Evolutionary conservation across 306 rosid species (phyloP), one percentile per base, ranked within the genome.

Genomic region (Spatholobus suberectus): DNA sequence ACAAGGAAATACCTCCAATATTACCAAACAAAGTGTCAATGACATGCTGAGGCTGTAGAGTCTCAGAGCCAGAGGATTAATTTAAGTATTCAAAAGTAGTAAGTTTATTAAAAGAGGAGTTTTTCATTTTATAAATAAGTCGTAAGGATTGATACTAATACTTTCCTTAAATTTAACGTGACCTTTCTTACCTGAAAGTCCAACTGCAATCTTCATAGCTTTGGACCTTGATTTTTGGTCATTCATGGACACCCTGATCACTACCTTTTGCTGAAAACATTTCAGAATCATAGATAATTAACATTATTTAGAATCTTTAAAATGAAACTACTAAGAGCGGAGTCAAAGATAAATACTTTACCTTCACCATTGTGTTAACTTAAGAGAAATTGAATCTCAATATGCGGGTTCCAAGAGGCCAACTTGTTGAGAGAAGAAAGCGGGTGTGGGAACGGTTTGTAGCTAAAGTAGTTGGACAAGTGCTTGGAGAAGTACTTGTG

Each of bases 211-310:
- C 74, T 62, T 86, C 55, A 80, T 23, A 35, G 85, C 96, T 76
- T 77, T 85, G 68, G 85, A 81, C 79, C 87, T 73, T 26, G 65
- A 17, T 57, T 75, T 87, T 15, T 66, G 24, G 81, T 59, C 62
- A 8, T 81, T 72, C 79, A 89, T 82, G 0, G 82, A 13, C 51
- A 91, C 76, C 40, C 78, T 76, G 81, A 91, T 83, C 77, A 91
- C 90, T 14, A 88, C 73, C 83, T 84, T 91, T 88, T 86, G 86
- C 93, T 91, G 89, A 87, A 70, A 70, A n/a, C 17, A 76, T 26
- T 21, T 1, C 47, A 55, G 12, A 57, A 80, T 32, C 15, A 27
- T 0, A 47, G 13, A 27, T 18, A 44, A 44, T 51, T 5, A n/a
- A 5, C 26, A 52, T 43, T 12, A 41, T 57, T 57, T 69, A 2